Conservation (phyloP, 2,329 filamentous ascomycete genomes). For the Ophidiomyces ophidiicola region DNA sequence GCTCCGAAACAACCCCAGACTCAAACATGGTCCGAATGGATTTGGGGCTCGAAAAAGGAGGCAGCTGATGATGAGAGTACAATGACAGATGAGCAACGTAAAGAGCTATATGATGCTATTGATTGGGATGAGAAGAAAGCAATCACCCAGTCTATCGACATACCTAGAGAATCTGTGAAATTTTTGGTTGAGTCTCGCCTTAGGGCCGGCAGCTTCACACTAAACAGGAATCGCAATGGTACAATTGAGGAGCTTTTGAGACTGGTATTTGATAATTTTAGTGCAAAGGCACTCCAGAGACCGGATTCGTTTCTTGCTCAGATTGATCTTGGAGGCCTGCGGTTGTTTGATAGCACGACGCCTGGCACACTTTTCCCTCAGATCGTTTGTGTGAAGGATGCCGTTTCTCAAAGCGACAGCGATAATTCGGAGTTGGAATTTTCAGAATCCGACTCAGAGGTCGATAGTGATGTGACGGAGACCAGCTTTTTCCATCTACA, state of each 20-base stretch:
- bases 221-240: conserved; percentile 74
- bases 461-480: conserved; percentile 37
- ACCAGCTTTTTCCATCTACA: conserved; percentile 87
- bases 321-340: conserved; percentile 78
- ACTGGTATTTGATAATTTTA: conserved; percentile 88
- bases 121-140: conserved; percentile 96
- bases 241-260: conserved; percentile 69
- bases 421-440: conserved; percentile 26
- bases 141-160: conserved; percentile 73
- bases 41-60: conserved; percentile 68
- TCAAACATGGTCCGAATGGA: conserved; percentile 83
- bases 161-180: conserved; percentile 83
- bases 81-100: conserved; percentile 89
- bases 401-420: conserved; percentile 26
- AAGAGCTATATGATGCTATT: conserved; percentile 93
- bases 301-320: conserved; percentile 85
- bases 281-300: conserved; percentile 75
- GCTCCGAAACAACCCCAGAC: conserved; percentile 54
- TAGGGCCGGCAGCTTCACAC: conserved; percentile 89
- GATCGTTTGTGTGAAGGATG: conserved; percentile 88
- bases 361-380: conserved; percentile 83
- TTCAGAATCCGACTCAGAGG: conserved; percentile 25
- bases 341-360: conserved; percentile 92
- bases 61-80: conserved; percentile 64
- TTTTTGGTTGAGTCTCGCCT: conserved; percentile 84